A percentile compares a stretch with the other conserved stretches of the same genome.
Conservation (phyloP, 305 asterid species). For the Coffea humblotiana region DNA sequence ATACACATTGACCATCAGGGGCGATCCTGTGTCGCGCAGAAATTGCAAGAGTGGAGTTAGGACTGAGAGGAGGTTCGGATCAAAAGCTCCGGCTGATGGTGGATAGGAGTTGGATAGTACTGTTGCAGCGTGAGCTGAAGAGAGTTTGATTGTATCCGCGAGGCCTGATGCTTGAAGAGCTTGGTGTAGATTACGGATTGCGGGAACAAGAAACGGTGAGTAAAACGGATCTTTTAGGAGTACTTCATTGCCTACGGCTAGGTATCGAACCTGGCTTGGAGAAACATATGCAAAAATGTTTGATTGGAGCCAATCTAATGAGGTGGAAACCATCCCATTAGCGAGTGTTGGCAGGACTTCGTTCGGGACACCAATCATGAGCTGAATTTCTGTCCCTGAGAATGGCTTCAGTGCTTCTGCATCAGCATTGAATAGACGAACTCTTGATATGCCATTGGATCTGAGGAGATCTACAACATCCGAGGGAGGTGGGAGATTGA, state of each 20-base stretch:
- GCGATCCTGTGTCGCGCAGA: constrained; percentile 39
- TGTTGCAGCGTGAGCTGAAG: constrained; percentile 56
- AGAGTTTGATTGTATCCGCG: constrained; percentile 38
- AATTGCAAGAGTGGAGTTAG: constrained; percentile 47
- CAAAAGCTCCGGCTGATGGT: constrained; percentile 51
- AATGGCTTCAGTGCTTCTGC: constrained; percentile 47
- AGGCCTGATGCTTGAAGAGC: constrained; percentile 53
- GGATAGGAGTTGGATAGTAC: constrained; percentile 55
- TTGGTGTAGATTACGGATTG: constrained; percentile 46
- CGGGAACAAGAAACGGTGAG: constrained; percentile 46
- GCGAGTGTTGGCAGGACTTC: constrained; percentile 64
- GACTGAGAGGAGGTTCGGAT: constrained; percentile 27
- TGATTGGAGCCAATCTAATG: constrained; percentile 53
- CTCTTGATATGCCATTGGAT: constrained; percentile 46
- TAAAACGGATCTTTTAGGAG: constrained; percentile 48
- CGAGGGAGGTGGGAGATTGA: constrained; percentile 50
- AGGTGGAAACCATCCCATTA: constrained; percentile 34
- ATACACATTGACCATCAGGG: constrained; percentile 69
- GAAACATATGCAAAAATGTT: constrained; percentile 43
- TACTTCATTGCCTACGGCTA: constrained; percentile 67
- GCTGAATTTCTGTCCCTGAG: constrained; percentile 48
- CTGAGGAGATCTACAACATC: constrained; percentile 41
- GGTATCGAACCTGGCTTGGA: constrained; percentile 48
- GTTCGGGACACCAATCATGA: constrained; percentile 64
- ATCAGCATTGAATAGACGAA: constrained; percentile 61